Evolutionary conservation across 768 basidiomycete genomes (phyloP).

Genomic region (Collybiopsis luxurians): DNA sequence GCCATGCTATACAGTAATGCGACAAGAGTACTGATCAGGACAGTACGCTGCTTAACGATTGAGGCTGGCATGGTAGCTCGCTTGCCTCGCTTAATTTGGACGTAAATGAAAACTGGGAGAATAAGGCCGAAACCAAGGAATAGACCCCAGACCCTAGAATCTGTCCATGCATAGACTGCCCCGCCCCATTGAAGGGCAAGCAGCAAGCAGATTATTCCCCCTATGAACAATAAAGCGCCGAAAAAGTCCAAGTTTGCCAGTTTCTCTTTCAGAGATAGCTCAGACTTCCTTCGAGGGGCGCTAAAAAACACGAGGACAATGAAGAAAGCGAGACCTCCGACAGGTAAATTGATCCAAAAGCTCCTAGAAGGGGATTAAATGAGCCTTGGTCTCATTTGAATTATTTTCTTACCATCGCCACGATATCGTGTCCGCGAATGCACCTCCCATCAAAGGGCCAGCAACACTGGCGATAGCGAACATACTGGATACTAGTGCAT

Average conservation of each 20-base stretch:
- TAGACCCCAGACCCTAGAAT: constrained; percentile 10
- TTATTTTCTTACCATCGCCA: constrained; percentile 6
- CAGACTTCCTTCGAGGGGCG: background rate
- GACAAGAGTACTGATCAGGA: constrained; percentile 8
- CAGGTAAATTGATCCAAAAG: constrained; percentile 15
- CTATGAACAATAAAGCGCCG: constrained; percentile 6
- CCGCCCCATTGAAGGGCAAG: constrained; percentile 46
- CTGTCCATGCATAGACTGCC: constrained; percentile 36
- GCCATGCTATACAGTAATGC: constrained; percentile 12
- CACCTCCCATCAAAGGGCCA: constrained; percentile 26
- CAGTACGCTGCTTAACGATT: constrained; percentile 11
- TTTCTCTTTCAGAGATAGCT: constrained; percentile 2
- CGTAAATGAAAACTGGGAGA: background rate
- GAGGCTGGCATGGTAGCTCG: constrained; percentile 9
- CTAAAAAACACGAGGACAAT: constrained; percentile 11
- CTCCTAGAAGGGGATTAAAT: background rate
- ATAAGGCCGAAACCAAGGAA: constrained; percentile 13
- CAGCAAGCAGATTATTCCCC: constrained; percentile 29
- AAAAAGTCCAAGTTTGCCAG: constrained; percentile 7
- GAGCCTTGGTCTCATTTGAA: background rate
- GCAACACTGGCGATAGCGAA: constrained; percentile 14
- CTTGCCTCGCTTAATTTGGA: constrained; percentile 7
- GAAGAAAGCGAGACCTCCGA: constrained; percentile 16
- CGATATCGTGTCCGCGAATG: constrained; percentile 20
- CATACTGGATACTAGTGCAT: constrained; percentile 36